Base-by-base conservation (phyloP, 2,329 filamentous ascomycete species). In the Aplosporella prunicola region DNA sequence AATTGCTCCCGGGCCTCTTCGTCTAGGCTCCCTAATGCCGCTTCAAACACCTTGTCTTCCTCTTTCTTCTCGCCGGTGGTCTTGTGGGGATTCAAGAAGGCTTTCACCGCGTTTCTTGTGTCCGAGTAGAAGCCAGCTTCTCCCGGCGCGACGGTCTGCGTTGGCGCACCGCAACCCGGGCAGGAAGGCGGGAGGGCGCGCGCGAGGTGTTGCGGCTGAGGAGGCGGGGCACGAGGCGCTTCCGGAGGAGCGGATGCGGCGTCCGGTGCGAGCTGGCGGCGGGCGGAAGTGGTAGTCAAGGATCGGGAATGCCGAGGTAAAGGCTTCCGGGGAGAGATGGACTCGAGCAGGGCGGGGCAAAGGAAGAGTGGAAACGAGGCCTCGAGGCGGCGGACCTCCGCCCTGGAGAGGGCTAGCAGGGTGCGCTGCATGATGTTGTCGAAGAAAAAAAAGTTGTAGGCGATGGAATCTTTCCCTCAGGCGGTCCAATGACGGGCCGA, bases 131-230 rank as follows among this genome's bases (percentile, higher is more conserved):
- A 79, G 9, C 76, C 76, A 2, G 76, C 68, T 45, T 71, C 66
- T 2, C 66, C 58, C 23, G 66, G 59, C 31, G 72, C 66, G 32
- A 72, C 52, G 5, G 68, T 71, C 52, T 80, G 76, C 22, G 71
- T 66, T 23, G 70, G 68, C 18, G 75, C 76, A 37, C 76, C 76
- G 46, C 76, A 80, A 47, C 76, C 76, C 20, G 76, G 76, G 51
- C 76, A 80, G 16, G 67, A 65, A 5, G 64, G 39, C 0, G 73
- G 73, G 9, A 78, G 51, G 3, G 6, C 20, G 4, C n/a, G 24
- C 9, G 14, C 26, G 26, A 26, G 26, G 14, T n/a, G n/a, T 8
- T 32, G 16, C 5, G 27, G 13, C 18, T 29, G 13, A 14, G 13
- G 27, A 9, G 14, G 27, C 13, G 13, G 27, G 26, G 35, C 26